Evolutionary conservation across 73 alveolate genomes (phyloP).

Genomic region (Urostyla sp.): DNA sequence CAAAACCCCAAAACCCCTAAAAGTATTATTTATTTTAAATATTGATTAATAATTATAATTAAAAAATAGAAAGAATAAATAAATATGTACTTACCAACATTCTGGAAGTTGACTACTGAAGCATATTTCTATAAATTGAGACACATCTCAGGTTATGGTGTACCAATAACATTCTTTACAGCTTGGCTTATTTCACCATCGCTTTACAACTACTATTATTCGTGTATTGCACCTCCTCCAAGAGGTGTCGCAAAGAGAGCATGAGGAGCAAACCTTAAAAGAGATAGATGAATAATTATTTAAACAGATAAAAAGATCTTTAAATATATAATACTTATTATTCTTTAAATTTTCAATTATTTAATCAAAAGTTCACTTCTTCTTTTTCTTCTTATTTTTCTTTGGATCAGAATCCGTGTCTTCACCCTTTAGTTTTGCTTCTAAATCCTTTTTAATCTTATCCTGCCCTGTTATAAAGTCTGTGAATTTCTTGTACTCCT

Average conservation of each 20-base stretch:
- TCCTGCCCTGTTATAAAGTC: constrained; percentile 67
- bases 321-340: constrained; percentile 58
- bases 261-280: constrained; percentile 22
- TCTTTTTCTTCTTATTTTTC: constrained; percentile 75
- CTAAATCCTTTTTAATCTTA: too few relatives aligned
- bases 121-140: constrained; percentile 65
- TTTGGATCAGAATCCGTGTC: constrained; percentile 70
- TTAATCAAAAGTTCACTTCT: too few relatives aligned
- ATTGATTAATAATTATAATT: constrained; percentile 3
- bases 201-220: constrained; percentile 79
- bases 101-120: constrained; percentile 84
- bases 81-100: constrained; percentile 88
- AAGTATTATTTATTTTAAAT: not conserved
- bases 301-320: constrained; percentile 63
- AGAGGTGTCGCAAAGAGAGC: too few relatives aligned
- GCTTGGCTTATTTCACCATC: constrained; percentile 86
- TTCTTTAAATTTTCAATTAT: constrained; percentile 34
- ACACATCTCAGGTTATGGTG: constrained; percentile 74
- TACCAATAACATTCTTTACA: constrained; percentile 74
- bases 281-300: constrained; percentile 53
- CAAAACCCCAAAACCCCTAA: too few relatives aligned
- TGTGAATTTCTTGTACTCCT: constrained; percentile 66
- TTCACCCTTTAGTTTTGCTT: constrained; percentile 66
- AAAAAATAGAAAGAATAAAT: too few relatives aligned
- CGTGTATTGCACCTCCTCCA: constrained; percentile 85